Conservation (phyloP, 2,329 filamentous ascomycete species). For the Gyromitra esculenta region DNA sequence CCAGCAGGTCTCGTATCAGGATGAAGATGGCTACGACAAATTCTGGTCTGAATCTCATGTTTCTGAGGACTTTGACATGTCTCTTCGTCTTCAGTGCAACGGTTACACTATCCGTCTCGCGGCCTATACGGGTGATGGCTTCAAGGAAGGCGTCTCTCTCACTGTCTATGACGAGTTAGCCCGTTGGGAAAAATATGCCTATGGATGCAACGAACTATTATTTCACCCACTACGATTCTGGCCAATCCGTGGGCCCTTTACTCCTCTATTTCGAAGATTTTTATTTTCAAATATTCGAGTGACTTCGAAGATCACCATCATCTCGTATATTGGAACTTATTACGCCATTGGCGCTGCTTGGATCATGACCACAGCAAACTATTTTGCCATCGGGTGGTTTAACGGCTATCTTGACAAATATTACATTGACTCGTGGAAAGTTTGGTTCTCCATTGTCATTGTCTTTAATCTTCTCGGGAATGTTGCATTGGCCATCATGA, state of each 20-base stretch:
- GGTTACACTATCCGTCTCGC: constrained; percentile 78
- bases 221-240: constrained; percentile 81
- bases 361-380: constrained; percentile 77
- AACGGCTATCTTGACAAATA: constrained; percentile 82
- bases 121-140: constrained; percentile 77
- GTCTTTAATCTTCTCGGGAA: constrained; percentile 81
- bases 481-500: constrained; percentile 75
- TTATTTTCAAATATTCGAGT: constrained; percentile 77
- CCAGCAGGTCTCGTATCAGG: constrained; percentile 75
- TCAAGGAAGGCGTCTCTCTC: constrained; percentile 83
- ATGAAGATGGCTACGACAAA: constrained; percentile 77
- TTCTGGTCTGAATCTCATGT: constrained; percentile 85
- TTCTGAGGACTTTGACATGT: constrained; percentile 85
- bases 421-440: constrained; percentile 80
- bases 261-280: constrained; percentile 79
- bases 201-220: constrained; percentile 82
- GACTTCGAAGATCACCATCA: constrained; percentile 78
- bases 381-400: constrained; percentile 79
- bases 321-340: constrained; percentile 82
- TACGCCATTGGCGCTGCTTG: constrained; percentile 80
- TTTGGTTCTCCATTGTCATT: constrained; percentile 82
- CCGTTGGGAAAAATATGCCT: constrained; percentile 88
- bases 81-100: constrained; percentile 75
- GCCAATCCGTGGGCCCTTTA: constrained; percentile 78
- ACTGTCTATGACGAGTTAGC: constrained; percentile 86